These are phyloP conservation scores for Wickerhamiella nectarea DNA, from an alignment of 805 yeast genomes.

Conservation along the genomic window DNA sequence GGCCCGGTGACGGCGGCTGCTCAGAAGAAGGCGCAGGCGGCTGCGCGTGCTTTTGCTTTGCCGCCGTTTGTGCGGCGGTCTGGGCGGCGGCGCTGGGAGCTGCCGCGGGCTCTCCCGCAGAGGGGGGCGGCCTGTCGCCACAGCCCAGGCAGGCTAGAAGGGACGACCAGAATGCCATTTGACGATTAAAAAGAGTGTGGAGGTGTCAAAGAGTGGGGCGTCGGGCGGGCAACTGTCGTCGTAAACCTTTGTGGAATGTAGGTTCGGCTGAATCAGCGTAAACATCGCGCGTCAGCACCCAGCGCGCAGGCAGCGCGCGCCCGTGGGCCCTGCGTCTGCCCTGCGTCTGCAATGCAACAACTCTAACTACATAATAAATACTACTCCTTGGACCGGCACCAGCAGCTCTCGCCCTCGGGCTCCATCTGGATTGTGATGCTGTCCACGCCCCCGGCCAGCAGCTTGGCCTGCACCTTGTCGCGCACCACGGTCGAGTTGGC, in stretches of 20 bases:
- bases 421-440: slow-evolving; percentile 57
- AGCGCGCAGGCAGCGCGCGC: no score
- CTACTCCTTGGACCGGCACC: slow-evolving; percentile 37
- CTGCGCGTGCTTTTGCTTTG: neutral
- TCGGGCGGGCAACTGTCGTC: neutral
- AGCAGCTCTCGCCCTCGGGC: slow-evolving; percentile 46
- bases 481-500: slow-evolving; percentile 51
- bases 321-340: no score
- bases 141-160: slow-evolving; percentile 9
- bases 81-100: neutral
- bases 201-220: slow-evolving; percentile 5
- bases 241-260: neutral
- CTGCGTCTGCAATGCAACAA: slow-evolving; percentile 10
- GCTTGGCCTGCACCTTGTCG: slow-evolving; percentile 43
- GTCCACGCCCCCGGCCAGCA: slow-evolving; percentile 37
- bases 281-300: neutral
- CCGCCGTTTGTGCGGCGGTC: neutral
- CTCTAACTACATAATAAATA: no score
- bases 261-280: neutral
- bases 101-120: neutral
- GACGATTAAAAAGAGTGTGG: neutral
- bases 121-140: neutral
- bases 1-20: no score
- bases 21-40: no score
- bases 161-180: slow-evolving; percentile 8